Evolutionary conservation across 2,329 filamentous ascomycete species (phyloP).

Genomic region (Hypoxylon sp.): DNA sequence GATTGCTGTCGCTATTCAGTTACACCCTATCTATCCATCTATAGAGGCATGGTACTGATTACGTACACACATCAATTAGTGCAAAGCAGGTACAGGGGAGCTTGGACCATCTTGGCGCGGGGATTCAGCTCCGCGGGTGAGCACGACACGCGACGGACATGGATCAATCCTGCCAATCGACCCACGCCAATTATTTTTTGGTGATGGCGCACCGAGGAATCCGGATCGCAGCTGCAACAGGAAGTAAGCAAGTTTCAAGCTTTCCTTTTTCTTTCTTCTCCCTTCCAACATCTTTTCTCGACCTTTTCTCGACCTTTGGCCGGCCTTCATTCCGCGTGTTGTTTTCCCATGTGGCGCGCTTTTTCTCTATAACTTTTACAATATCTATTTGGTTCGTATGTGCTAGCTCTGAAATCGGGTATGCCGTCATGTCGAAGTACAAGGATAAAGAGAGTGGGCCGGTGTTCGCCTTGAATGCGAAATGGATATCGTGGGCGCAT

Average conservation of each 20-base stretch:
- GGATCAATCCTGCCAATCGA: constrained; percentile 33
- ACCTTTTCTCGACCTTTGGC: constrained; percentile 8
- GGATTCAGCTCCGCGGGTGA: constrained; percentile 8
- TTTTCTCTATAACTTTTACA: constrained; percentile 13
- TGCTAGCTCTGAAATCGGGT: constrained; percentile 15
- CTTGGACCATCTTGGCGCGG: constrained; percentile 21
- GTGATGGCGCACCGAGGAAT: constrained; percentile 27
- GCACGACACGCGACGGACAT: constrained; percentile 36
- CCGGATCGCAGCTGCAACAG: constrained; percentile 19
- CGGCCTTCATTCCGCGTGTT: constrained; percentile 2
- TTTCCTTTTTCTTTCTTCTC: constrained; percentile 9
- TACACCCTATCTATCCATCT: constrained; percentile 9
- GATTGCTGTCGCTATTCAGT: constrained; percentile 2
- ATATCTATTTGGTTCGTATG: constrained; percentile 17
- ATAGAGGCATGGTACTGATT: background rate
- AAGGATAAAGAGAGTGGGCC: constrained; percentile 76
- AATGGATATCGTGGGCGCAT: constrained; percentile 92
- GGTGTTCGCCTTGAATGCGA: constrained; percentile 79
- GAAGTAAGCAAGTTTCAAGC: constrained; percentile 19
- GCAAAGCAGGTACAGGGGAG: constrained; percentile 6
- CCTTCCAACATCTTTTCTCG: constrained; percentile 2
- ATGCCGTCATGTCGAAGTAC: constrained; percentile 58
- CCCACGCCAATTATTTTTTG: constrained; percentile 24
- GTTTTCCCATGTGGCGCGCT: constrained; percentile 6
- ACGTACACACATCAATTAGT: background rate